Evolutionary conservation across 2,329 filamentous ascomycete genomes (phyloP), one percentile per base, ranked within the genome.

Genomic region (Chlorencoelia australis): DNA sequence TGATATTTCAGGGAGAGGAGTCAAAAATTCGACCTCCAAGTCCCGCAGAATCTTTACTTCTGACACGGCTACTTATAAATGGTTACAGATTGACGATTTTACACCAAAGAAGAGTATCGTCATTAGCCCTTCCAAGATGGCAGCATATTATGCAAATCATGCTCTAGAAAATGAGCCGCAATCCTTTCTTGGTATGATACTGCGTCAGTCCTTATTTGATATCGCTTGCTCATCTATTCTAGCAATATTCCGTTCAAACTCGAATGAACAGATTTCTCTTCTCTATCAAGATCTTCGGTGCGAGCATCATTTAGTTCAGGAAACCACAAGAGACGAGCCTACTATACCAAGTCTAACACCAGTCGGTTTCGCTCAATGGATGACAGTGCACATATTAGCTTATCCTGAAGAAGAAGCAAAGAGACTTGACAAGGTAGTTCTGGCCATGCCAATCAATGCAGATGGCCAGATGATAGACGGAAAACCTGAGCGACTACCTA

Each of bases 371-470:
- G 68, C 71, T 33, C 65, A 66, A 35, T 94, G 84, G 79, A 76
- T 82, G 63, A 79, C 74, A 1, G 66, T 74, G 25, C 71, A 84
- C 56, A 79, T 89, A 24, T 72, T 76, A 45, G 82, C 84, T 1
- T 77, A 86, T 45, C 87, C 87, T 0, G 77, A 86, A 26, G 68
- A 74, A 30, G 86, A 94, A 57, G 79, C 76, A 40, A 68, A 71
- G 27, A 74, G 87, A 7, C 64, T 94, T 4, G 67, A 75, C 28
- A 75, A 71, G 39, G 73, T 85, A 15, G 72, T 88, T 3, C 58
- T 75, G 3, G 70, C 79, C 29, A 73, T 88, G 58, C 81, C 84
- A 1, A 81, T 93, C 48, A 59, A 67, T 19, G 60, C 62, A 0
- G 61, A 65, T 32, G 61, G 59, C 7, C 47, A 76, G 49, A 75